These are phyloP conservation scores for Aspergillus vadensis DNA, from an alignment of 2,329 filamentous ascomycete species.

Conservation along the genomic window DNA sequence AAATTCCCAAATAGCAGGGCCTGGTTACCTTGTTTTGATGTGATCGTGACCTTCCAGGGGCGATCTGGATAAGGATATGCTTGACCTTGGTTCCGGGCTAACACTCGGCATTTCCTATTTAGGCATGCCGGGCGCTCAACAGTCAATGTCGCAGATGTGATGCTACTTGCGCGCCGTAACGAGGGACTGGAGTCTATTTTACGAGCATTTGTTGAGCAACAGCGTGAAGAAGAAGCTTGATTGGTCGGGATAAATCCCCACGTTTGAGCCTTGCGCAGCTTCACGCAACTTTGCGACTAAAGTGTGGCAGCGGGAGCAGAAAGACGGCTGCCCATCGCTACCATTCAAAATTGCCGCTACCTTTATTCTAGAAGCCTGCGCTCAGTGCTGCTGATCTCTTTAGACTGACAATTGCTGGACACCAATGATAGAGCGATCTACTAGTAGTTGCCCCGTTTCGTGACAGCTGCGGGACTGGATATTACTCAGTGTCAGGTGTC, in stretches of 20 bases:
- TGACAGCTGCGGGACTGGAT: constrained; percentile 12
- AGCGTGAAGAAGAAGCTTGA: constrained; percentile 30
- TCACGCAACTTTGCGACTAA: background rate
- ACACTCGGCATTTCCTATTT: constrained; percentile 41
- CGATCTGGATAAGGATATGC: background rate
- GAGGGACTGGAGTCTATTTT: constrained; percentile 79
- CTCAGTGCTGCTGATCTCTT: background rate
- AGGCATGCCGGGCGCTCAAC: constrained; percentile 80
- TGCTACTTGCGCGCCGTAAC: constrained; percentile 84
- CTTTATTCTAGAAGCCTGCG: background rate
- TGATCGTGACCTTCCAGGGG: background rate
- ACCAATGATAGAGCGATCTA: background rate
- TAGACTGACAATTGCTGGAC: background rate
- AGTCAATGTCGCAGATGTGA: constrained; percentile 81
- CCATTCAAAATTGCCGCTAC: background rate
- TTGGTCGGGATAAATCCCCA: background rate
- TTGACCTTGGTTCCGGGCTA: background rate
- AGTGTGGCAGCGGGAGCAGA: background rate
- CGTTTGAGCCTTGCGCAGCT: background rate
- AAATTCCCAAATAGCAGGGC: background rate
- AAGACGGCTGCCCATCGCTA: constrained; percentile 12
- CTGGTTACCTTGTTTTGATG: background rate
- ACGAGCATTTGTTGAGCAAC: constrained; percentile 39
- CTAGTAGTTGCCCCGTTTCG: background rate
- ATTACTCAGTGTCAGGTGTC: background rate